Base-by-base conservation (phyloP, 2,329 filamentous ascomycete species). In the Penicillium brasilianum region DNA sequence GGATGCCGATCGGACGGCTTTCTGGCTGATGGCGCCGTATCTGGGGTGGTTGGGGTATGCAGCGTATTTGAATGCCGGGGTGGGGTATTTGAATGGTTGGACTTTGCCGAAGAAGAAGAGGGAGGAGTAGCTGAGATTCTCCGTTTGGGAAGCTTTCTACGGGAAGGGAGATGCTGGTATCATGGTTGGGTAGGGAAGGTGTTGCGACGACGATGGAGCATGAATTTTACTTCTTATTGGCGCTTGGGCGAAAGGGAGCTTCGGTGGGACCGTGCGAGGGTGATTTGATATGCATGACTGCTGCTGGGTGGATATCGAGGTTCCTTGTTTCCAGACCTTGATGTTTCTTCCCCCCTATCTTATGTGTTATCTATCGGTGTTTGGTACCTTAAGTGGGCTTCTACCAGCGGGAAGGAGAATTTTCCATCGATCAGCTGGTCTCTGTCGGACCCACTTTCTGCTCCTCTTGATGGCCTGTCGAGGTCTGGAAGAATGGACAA, bases 11-110 rank as follows among this genome's bases (percentile, higher is more conserved):
- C 76, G 82, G 20, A 83, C 87, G 8, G 88, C 92, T 20, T 90
- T 87, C 16, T 93, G 87, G 86, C 83, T 87, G 66, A 84, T 96
- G 77, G 85, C 86, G 25, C 94, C 93, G 0, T 98, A 97, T 74
- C 79, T 96, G 28, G 90, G 82, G 16, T 98, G 94, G 94, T 79
- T 97, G 69, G 82, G 88, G 56, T 97, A 96, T 74, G 93, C 93
- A 34, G 92, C 90, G 0, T 98, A 97, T 74, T 81, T 98, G 55
- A 92, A 88, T 70, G 87, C 86, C 1, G 87, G 87, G 0, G 84
- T 88, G 2, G 88, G 89, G 1, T 81, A 88, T 65, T 74, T 92
- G 76, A 93, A 92, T 74, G 77, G 81, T 52, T 92, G 90, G 90
- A 83, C 39, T 0, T 61, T 75, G 34, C 60, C 65, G 14, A 58